Conservation (phyloP, 306 rosid species). For the Oemleria cerasiformis region DNA sequence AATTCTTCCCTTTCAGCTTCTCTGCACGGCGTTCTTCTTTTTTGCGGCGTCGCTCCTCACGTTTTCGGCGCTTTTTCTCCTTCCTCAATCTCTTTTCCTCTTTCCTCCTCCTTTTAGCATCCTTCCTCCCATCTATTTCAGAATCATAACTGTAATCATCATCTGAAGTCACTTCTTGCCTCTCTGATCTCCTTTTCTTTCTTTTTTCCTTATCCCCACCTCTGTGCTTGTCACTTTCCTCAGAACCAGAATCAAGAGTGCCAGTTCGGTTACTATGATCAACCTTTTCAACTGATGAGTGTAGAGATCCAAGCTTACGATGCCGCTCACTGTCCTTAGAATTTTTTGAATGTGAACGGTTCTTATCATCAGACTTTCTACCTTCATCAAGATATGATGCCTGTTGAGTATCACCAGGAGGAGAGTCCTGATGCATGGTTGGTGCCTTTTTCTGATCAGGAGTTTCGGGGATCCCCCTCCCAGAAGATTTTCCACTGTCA, state of each 20-base stretch:
- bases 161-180: conserved; percentile 53
- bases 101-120: conserved; percentile 71
- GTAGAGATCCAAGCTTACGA: conserved; percentile 37
- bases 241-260: conserved; percentile 52
- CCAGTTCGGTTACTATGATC: conserved; percentile 39
- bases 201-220: conserved; percentile 56
- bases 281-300: conserved; percentile 36
- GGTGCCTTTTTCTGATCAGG: conserved; percentile 44
- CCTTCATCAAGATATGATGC: conserved; percentile 39
- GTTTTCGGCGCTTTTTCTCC: conserved; percentile 80
- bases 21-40: conserved; percentile 74
- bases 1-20: conserved; percentile 69
- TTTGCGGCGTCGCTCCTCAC: conserved; percentile 70
- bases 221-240: conserved; percentile 56
- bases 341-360: conserved; percentile 32
- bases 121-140: conserved; percentile 72
- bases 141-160: conserved; percentile 68
- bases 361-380: conserved; percentile 49
- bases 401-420: conserved; percentile 42
- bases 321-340: conserved; percentile 33
- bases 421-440: conserved; percentile 32
- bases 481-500: conserved; percentile 48
- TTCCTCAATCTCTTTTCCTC: conserved; percentile 79
- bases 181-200: conserved; percentile 79
- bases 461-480: conserved; percentile 35